These are phyloP conservation scores for Blastobotrys arbuscula DNA, from an alignment of 1,139 yeast species.

Conservation along the genomic window DNA sequence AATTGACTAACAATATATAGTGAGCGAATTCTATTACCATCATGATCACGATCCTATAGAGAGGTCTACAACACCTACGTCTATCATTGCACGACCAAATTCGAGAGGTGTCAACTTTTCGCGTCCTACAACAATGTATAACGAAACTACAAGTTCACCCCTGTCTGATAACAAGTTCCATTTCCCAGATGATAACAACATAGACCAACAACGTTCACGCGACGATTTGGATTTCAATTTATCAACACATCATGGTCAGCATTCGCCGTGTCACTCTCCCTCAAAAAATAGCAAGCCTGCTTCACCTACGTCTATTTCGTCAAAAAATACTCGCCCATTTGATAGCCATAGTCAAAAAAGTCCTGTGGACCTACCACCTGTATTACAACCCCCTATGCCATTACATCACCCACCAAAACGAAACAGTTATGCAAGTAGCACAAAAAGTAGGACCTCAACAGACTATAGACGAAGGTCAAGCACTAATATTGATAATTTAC, in stretches of 20 bases:
- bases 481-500: constrained; percentile 1
- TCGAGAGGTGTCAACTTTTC: constrained; percentile 23
- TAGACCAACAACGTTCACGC: constrained; percentile 9
- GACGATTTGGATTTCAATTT: constrained; percentile 6
- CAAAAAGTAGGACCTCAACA: neutral
- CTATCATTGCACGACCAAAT: constrained; percentile 12
- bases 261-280: neutral
- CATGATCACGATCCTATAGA: constrained; percentile 5
- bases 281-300: neutral
- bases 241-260: neutral
- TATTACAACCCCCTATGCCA: neutral
- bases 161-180: constrained; percentile 4
- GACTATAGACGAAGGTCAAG: constrained; percentile 4
- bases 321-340: neutral
- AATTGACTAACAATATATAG: neutral
- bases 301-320: neutral
- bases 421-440: neutral
- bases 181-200: constrained; percentile 6
- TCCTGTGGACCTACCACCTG: neutral
- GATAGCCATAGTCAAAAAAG: neutral
- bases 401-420: neutral
- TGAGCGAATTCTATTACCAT: constrained; percentile 2
- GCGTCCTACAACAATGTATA: constrained; percentile 25
- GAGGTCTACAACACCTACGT: constrained; percentile 6
- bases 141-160: constrained; percentile 6